These are phyloP conservation scores for Verticillium albo-atrum DNA, from an alignment of 2,329 filamentous ascomycete genomes.

Conservation along the genomic window DNA sequence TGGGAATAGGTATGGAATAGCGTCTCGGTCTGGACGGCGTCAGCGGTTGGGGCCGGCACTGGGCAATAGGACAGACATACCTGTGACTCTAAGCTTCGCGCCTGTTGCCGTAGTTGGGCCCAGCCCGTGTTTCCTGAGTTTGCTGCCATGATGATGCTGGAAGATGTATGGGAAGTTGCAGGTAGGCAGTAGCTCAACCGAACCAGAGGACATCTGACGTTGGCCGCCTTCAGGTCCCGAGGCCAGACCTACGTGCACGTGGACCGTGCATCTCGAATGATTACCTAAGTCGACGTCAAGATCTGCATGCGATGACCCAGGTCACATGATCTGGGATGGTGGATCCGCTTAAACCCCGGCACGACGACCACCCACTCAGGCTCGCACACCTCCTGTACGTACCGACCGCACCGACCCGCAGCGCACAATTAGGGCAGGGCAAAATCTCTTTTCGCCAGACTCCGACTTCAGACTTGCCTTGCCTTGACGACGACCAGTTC, in stretches of 20 bases:
- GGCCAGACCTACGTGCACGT: background rate
- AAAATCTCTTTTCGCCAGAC: background rate
- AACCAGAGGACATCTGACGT: background rate
- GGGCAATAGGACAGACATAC: constrained; percentile 39
- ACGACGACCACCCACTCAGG: background rate
- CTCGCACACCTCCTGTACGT: background rate
- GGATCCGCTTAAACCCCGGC: background rate
- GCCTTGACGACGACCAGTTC: background rate
- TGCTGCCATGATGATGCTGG: constrained; percentile 40
- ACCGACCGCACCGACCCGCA: background rate
- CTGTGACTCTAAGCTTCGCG: constrained; percentile 83
- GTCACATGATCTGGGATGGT: background rate
- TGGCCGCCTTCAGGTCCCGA: constrained; percentile 1
- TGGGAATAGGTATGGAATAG: constrained; percentile 86
- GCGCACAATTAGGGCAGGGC: background rate
- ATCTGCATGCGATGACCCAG: background rate
- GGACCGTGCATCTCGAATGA: constrained; percentile 11
- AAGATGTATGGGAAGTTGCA: constrained; percentile 1
- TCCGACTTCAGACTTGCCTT: background rate
- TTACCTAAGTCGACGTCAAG: constrained; percentile 7
- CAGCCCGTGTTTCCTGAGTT: constrained; percentile 64
- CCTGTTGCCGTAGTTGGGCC: constrained; percentile 92
- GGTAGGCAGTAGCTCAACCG: background rate
- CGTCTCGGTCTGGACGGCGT: constrained; percentile 65
- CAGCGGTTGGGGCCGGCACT: constrained; percentile 3